Evolutionary conservation across 2,329 filamentous ascomycete species (phyloP), one percentile per base, ranked within the genome.

Genomic region (Triangularia setosa): DNA sequence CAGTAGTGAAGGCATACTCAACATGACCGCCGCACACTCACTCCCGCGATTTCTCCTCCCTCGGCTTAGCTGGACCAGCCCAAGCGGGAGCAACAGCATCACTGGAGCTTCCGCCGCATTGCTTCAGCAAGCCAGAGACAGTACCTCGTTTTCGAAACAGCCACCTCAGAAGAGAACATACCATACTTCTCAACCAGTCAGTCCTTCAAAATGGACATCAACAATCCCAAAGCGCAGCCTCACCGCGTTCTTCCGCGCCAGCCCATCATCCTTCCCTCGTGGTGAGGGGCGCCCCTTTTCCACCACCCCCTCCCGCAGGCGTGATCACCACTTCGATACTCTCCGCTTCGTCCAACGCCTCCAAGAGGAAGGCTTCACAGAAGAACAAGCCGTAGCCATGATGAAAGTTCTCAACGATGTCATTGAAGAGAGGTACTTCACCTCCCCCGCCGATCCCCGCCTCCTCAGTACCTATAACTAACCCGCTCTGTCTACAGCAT

Each of bases 401-500:
- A 98, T 99, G 95, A 92, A 91, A 75, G 92, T 98, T 6, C 82
- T 99, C 44, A 93, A 93, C 78, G 93, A 98, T 76, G 94, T 98
- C 9, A 97, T 99, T 69, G 92, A 98, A 76, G 95, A 99, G 79
- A 96, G 89, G 88, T 89, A 70, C 24, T 73, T 40, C 6, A 16
- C 21, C 9, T 23, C 24, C 30, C 18, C n/a, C 33, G 28, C 27
- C 12, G 16, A 16, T 44, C n/a, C 33, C 23, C 27, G n/a, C n/a
- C 7, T 14, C 52, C 4, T 33, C 33, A 53, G 53, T 65, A 9
- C 61, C 56, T 35, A 35, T 40, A 25, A 21, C n/a, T 27, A 56
- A 23, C 48, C 56, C 52, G 33, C 58, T 60, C 60, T 59, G 30
- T 9, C 25, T 16, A 8, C 68, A 91, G 92, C 75, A 98, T 99